Evolutionary conservation across 192 early-diverging fungal species (phyloP).

Genomic region (Linnemannia exigua): DNA sequence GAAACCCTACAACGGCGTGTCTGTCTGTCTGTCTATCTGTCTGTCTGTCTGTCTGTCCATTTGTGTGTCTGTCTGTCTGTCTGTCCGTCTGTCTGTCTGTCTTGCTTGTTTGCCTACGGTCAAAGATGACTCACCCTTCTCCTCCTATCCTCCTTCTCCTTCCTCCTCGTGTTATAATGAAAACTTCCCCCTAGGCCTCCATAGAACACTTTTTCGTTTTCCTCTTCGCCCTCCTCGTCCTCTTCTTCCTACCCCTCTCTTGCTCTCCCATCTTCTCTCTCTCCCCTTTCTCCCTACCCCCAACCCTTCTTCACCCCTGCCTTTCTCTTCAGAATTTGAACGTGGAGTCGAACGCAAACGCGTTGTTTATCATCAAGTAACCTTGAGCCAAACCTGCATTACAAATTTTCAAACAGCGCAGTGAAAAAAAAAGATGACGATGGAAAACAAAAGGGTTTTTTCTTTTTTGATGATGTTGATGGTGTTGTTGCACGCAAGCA

Average conservation of each 20-base stretch:
- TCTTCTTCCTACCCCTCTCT: too few species aligned
- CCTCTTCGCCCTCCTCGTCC: too few species aligned
- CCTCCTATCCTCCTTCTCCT: not conserved
- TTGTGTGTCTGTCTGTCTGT: too few species aligned
- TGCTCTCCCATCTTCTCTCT: not conserved
- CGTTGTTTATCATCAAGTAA: not conserved
- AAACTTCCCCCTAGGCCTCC: too few species aligned
- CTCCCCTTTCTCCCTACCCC: not conserved
- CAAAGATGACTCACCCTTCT: not conserved
- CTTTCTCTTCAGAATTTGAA: too few species aligned
- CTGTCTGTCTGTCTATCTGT: too few species aligned
- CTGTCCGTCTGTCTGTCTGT: too few species aligned
- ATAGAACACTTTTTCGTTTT: too few species aligned
- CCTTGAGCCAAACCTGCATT: too few species aligned
- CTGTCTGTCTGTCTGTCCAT: too few species aligned
- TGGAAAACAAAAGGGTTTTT: not conserved
- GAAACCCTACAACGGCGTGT: not conserved
- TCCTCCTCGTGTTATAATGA: not conserved
- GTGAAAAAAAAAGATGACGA: not conserved
- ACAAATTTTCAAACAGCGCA: not conserved
- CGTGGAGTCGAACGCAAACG: not conserved
- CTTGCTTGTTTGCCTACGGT: not conserved
- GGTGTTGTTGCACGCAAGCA: not conserved
- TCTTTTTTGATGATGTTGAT: too few species aligned
- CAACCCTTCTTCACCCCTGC: not conserved